Percentiles rank a stretch among this genome's conserved stretches.
These are phyloP conservation scores for Rhizopus arrhizus DNA, from an alignment of 371 early-diverging fungal species.

Conservation along the genomic window DNA sequence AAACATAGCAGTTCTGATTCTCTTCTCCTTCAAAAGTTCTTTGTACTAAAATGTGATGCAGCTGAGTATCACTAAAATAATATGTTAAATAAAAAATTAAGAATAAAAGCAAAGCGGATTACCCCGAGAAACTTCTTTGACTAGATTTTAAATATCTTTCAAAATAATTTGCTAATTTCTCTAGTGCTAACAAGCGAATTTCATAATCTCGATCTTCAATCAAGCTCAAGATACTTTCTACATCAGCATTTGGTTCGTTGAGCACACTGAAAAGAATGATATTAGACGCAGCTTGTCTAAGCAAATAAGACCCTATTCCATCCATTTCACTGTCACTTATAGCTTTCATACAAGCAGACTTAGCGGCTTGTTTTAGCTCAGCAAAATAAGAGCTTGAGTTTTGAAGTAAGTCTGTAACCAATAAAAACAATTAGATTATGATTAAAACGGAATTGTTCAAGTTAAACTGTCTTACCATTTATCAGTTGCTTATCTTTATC, in stretches of 20 bases:
- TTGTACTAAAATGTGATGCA: constrained; percentile 48
- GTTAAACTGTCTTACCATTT: constrained; percentile 21
- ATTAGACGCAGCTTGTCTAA: constrained; percentile 50
- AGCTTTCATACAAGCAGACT: constrained; percentile 4
- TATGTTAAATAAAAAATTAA: constrained; percentile 2
- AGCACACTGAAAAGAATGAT: constrained; percentile 40
- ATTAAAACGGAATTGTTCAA: not conserved
- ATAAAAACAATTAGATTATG: not conserved
- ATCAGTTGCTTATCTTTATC: constrained; percentile 22
- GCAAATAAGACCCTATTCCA: constrained; percentile 52
- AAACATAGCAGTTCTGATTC: constrained; percentile 55
- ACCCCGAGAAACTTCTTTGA: constrained; percentile 15
- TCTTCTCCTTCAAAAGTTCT: constrained; percentile 56
- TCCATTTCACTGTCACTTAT: constrained; percentile 26
- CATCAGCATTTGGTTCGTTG: constrained; percentile 14
- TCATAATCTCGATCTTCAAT: constrained; percentile 58
- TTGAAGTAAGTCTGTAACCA: constrained; percentile 20
- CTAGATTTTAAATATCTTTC: constrained; percentile 4
- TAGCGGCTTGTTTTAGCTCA: not conserved
- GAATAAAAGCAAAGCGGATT: not conserved
- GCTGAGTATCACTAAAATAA: constrained; percentile 1
- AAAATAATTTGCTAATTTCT: constrained; percentile 36
- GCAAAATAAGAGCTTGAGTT: constrained; percentile 11
- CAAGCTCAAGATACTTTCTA: constrained; percentile 31
- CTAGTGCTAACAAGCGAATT: constrained; percentile 57